Conservation (phyloP, 106 monocot genomes). For the Amphibolis antarctica region DNA sequence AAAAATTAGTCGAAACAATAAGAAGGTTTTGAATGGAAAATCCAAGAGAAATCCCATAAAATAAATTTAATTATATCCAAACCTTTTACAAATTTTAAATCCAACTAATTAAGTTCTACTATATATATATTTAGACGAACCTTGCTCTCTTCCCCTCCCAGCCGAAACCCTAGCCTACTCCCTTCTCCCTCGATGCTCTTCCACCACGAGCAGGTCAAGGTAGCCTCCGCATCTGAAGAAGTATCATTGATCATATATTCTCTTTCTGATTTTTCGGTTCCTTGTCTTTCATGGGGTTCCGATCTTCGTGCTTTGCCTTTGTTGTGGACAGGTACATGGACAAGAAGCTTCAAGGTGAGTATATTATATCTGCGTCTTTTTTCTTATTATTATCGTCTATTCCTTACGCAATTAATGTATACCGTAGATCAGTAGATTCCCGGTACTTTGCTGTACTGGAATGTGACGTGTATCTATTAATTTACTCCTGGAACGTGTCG, state of each 20-base stretch:
- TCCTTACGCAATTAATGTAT: background rate
- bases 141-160: background rate
- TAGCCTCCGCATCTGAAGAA: conserved; percentile 89
- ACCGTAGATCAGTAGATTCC: too few relatives aligned
- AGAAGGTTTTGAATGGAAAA: too few relatives aligned
- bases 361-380: background rate
- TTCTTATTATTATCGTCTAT: background rate
- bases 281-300: background rate
- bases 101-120: too few relatives aligned
- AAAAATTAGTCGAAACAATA: too few relatives aligned
- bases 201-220: conserved; percentile 60
- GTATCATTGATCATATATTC: conserved; percentile 11
- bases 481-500: too few relatives aligned
- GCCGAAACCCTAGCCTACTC: conserved; percentile 9
- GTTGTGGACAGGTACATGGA: conserved; percentile 65
- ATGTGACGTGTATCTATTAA: too few relatives aligned
- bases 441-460: too few relatives aligned
- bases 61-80: too few relatives aligned
- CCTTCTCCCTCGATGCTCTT: background rate
- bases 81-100: too few relatives aligned
- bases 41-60: too few relatives aligned
- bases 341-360: conserved; percentile 87
- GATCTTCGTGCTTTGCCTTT: background rate
- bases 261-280: background rate
- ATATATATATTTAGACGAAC: too few relatives aligned